Conservation (phyloP, 1,284 basidiomycete species). For the Fomes fomentarius region DNA sequence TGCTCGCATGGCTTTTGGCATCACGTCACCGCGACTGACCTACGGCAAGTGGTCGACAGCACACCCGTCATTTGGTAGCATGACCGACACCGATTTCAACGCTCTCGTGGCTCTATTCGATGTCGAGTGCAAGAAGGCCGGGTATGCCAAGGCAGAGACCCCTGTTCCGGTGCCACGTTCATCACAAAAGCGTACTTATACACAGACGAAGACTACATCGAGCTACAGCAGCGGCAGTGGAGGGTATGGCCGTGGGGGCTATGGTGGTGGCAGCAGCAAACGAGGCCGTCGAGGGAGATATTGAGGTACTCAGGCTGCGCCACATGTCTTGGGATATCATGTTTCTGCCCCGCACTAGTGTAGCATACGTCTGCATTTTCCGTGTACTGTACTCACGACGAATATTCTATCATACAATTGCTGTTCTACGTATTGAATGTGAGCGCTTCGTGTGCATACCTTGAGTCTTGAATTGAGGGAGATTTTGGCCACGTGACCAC, state of each 20-base stretch:
- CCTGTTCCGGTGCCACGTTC: conserved; percentile 11
- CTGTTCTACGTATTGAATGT: not conserved
- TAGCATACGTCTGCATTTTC: conserved; percentile 7
- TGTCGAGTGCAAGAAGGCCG: conserved; percentile 41
- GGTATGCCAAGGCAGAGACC: conserved; percentile 30
- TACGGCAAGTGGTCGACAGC: conserved; percentile 41
- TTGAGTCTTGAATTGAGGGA: not conserved
- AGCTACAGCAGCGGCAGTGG: conserved; percentile 3
- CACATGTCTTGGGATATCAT: too few relatives aligned
- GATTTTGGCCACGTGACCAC: too few relatives aligned
- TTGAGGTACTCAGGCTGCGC: not conserved
- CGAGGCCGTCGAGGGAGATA: conserved; percentile 17
- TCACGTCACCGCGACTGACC: conserved; percentile 49
- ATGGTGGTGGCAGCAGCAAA: conserved; percentile 13
- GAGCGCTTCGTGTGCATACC: not conserved
- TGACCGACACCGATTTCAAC: conserved; percentile 43
- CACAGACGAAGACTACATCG: conserved; percentile 19
- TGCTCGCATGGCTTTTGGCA: conserved; percentile 53
- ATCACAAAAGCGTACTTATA: conserved; percentile 32
- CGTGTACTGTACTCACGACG: not conserved
- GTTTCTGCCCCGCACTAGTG: not conserved
- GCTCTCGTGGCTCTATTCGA: conserved; percentile 42
- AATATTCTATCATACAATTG: not conserved
- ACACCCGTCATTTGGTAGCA: conserved; percentile 47
- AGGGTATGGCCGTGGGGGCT: conserved; percentile 11